Percentiles rank a stretch among this genome's conserved stretches.
These are phyloP conservation scores for Ceratobasidium sp. DNA, from an alignment of 1,284 basidiomycete species.

Conservation along the genomic window DNA sequence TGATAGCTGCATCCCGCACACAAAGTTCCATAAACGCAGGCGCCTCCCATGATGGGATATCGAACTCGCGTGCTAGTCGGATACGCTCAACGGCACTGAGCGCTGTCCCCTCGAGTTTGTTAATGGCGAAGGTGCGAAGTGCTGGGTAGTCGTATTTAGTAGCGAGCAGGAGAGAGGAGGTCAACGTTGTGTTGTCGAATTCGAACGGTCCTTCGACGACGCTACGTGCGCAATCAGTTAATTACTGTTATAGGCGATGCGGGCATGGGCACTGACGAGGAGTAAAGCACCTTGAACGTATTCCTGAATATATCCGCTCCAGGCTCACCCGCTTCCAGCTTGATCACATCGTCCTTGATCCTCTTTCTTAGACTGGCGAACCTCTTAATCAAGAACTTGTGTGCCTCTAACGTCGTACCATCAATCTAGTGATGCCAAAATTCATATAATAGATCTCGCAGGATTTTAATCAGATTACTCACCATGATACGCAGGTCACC, in stretches of 20 bases:
- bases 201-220: constrained; percentile 8
- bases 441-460: neutral
- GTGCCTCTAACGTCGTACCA: constrained; percentile 25
- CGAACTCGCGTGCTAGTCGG: constrained; percentile 13
- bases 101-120: constrained; percentile 3
- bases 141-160: constrained; percentile 4
- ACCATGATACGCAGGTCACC: constrained; percentile 21
- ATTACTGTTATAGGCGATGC: too few relatives aligned
- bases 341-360: constrained; percentile 10
- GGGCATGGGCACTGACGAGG: constrained; percentile 1
- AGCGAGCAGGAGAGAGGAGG: neutral
- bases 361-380: constrained; percentile 10
- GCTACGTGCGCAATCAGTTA: neutral
- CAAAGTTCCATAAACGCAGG: constrained; percentile 32
- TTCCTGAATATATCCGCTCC: constrained; percentile 2
- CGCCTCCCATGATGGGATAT: constrained; percentile 32
- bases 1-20: constrained; percentile 20
- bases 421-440: constrained; percentile 20
- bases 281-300: constrained; percentile 29
- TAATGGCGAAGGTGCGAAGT: constrained; percentile 18
- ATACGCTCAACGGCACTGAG: constrained; percentile 22
- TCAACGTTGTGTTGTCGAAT: constrained; percentile 8
- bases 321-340: neutral
- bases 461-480: neutral
- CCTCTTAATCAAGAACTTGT: constrained; percentile 21